phyloP scores from a whole-genome alignment of 2,329 filamentous ascomycete genomes.

The Hymenoscyphus linearis region DNA sequence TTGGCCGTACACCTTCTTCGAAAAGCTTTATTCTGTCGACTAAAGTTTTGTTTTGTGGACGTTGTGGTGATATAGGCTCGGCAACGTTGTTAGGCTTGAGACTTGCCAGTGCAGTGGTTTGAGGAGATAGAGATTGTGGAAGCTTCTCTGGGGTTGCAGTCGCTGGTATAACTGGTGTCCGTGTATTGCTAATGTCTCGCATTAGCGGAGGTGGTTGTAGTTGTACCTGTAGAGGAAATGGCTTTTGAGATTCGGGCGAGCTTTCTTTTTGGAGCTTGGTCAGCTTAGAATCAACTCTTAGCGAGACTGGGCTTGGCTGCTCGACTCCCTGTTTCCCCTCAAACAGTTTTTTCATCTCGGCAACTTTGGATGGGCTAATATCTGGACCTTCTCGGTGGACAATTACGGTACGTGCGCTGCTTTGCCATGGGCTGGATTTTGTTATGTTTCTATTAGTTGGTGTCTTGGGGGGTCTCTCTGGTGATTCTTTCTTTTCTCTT shows the following conservation, averaged over 20 bases:
- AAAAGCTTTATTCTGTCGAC: conserved; percentile 26
- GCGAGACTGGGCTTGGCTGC: neutral
- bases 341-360: conserved; percentile 24
- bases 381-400: neutral
- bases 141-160: neutral
- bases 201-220: neutral
- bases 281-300: neutral
- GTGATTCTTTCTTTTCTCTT: conserved; percentile 8
- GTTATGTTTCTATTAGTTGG: neutral
- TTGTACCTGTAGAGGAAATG: neutral
- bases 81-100: neutral
- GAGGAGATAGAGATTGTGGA: neutral
- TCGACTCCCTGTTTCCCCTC: conserved; percentile 10
- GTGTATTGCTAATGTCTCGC: neutral
- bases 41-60: conserved; percentile 17
- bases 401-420: neutral
- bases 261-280: neutral
- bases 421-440: neutral
- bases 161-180: conserved; percentile 1
- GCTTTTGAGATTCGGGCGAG: neutral
- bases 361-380: conserved; percentile 15
- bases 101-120: neutral
- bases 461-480: neutral
- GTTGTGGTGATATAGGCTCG: neutral
- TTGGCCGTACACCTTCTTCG: conserved; percentile 10